These are phyloP conservation scores for Abrus precatorius DNA, from an alignment of 306 rosid species.

Conservation along the genomic window DNA sequence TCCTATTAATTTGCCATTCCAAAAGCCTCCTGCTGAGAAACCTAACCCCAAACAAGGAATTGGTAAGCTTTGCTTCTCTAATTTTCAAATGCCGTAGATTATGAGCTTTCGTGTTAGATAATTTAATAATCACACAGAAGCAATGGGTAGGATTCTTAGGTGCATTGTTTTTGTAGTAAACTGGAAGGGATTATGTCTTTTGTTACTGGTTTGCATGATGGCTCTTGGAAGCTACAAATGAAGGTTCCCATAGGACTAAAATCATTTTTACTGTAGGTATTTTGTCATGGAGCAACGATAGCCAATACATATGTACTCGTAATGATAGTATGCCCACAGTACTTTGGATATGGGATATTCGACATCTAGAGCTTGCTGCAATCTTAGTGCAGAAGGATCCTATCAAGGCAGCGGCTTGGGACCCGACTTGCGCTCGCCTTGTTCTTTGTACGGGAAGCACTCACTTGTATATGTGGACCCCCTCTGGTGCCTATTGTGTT, in stretches of 20 bases:
- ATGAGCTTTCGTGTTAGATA: slow-evolving; percentile 26
- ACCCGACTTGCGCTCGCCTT: slow-evolving; percentile 84
- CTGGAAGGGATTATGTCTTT: slow-evolving; percentile 23
- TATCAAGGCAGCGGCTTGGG: slow-evolving; percentile 91
- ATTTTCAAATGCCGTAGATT: slow-evolving; percentile 18
- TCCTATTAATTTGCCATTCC: slow-evolving; percentile 86
- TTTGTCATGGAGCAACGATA: slow-evolving; percentile 90
- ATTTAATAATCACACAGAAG: slow-evolving; percentile 28
- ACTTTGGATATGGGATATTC: slow-evolving; percentile 95
- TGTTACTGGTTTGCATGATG: slow-evolving; percentile 14
- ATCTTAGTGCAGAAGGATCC: slow-evolving; percentile 92
- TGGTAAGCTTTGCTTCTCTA: slow-evolving; percentile 64
- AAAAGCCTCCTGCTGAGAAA: slow-evolving; percentile 94
- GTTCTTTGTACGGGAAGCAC: slow-evolving; percentile 86
- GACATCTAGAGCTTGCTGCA: slow-evolving; percentile 85
- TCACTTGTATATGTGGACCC: slow-evolving; percentile 96
- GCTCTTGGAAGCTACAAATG: slow-evolving; percentile 21
- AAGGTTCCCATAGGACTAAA: slow-evolving; percentile 20
- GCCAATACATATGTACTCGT: slow-evolving; percentile 93
- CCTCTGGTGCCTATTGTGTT: slow-evolving; percentile 88
- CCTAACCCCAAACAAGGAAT: slow-evolving; percentile 99
- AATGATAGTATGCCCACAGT: slow-evolving; percentile 91
- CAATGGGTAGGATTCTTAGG: slow-evolving; percentile 5
- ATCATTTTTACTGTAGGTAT: slow-evolving; percentile 63
- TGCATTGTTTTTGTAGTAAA: slow-evolving; percentile 15